Evolutionary conservation across 1,284 basidiomycete species (phyloP).

Genomic region (Limonomyces culmigenus): DNA sequence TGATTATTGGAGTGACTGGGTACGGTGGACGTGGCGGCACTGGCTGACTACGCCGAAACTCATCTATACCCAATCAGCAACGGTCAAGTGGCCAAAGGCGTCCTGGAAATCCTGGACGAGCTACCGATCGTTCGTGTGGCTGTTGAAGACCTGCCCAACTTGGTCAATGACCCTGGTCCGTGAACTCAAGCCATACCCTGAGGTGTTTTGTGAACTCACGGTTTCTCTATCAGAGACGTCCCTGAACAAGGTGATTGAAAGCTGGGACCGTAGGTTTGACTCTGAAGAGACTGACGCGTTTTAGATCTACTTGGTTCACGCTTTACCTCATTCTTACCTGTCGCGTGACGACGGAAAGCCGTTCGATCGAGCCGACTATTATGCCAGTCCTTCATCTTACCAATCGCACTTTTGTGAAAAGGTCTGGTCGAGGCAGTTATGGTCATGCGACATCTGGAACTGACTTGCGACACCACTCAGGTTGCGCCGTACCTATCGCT

Average conservation of each 20-base stretch:
- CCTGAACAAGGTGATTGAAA: conserved; percentile 23
- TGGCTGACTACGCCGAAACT: background rate
- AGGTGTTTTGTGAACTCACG: background rate
- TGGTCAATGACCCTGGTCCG: conserved; percentile 36
- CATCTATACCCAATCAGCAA: conserved; percentile 22
- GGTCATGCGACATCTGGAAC: background rate
- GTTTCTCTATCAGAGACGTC: conserved; percentile 25
- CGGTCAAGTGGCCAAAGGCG: conserved; percentile 69
- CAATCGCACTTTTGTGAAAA: conserved; percentile 50
- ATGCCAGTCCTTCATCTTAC: conserved; percentile 48
- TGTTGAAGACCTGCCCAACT: conserved; percentile 35
- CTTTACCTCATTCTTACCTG: conserved; percentile 57
- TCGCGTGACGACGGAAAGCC: conserved; percentile 29
- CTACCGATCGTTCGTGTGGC: conserved; percentile 47
- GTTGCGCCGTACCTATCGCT: conserved; percentile 74
- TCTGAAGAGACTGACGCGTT: conserved; percentile 4
- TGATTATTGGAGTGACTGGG: conserved; percentile 76
- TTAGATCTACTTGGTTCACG: conserved; percentile 67
- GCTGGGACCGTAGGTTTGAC: background rate
- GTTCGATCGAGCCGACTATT: conserved; percentile 60
- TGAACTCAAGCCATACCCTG: conserved; percentile 1
- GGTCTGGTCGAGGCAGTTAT: conserved; percentile 26
- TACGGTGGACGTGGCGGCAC: conserved; percentile 15
- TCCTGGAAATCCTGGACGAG: conserved; percentile 51
- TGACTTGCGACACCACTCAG: conserved; percentile 18